Conservation (phyloP, 768 basidiomycete species). For the Pleurotus citrinopileatus region DNA sequence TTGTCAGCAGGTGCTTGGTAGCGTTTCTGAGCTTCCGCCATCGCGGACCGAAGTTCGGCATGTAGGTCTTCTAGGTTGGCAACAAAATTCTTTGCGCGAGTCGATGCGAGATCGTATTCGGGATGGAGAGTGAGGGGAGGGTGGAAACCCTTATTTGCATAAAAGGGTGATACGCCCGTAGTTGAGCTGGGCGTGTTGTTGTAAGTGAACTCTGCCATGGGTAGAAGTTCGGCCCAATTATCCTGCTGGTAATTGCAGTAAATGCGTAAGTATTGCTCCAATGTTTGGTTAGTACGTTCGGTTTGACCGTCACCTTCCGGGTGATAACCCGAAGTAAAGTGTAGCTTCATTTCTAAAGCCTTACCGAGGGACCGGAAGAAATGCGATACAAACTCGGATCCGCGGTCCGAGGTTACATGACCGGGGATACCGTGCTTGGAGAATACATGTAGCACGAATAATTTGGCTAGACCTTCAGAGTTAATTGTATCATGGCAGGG, state of each 20-base stretch:
- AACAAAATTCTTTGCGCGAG: slow-evolving; percentile 25
- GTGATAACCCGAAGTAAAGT: slow-evolving; percentile 38
- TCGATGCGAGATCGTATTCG: slow-evolving; percentile 23
- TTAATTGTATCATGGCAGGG: slow-evolving; percentile 21
- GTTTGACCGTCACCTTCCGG: slow-evolving; percentile 39
- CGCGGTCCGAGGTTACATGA: slow-evolving; percentile 31
- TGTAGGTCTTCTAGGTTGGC: too few relatives aligned
- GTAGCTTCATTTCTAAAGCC: slow-evolving; percentile 14
- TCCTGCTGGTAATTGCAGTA: slow-evolving; percentile 38
- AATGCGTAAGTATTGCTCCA: slow-evolving; percentile 33
- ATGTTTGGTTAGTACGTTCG: slow-evolving; percentile 34
- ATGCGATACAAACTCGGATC: slow-evolving; percentile 28
- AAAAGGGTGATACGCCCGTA: slow-evolving; percentile 34
- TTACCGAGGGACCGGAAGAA: slow-evolving; percentile 21
- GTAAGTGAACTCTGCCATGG: slow-evolving; percentile 37
- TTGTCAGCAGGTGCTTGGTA: slow-evolving; percentile 25
- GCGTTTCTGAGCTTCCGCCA: slow-evolving; percentile 27
- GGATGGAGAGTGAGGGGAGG: slow-evolving; percentile 27
- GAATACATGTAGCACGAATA: slow-evolving; percentile 35
- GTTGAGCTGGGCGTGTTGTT: slow-evolving; percentile 33
- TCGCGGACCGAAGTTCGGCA: slow-evolving; percentile 27
- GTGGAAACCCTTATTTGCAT: slow-evolving; percentile 29
- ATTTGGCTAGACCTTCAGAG: slow-evolving; percentile 23
- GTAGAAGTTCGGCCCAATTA: slow-evolving; percentile 38
- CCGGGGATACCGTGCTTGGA: slow-evolving; percentile 30